Percentiles rank a stretch among this genome's conserved stretches.
Evolutionary conservation across 129 eudicot genomes (phyloP).

Genomic region (Erigeron canadensis): DNA sequence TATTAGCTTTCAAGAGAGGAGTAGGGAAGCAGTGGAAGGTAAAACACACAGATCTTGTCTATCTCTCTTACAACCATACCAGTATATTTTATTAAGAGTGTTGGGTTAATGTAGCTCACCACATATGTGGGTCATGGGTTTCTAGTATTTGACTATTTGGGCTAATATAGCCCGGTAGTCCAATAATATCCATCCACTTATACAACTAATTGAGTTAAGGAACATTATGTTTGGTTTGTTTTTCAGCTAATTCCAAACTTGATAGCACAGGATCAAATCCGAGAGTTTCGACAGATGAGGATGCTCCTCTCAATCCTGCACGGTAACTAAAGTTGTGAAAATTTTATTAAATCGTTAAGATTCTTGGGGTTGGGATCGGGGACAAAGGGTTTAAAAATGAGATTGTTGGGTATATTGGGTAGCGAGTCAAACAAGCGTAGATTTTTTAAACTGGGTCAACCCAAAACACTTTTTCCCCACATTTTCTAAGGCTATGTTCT

Average conservation of each 20-base stretch:
- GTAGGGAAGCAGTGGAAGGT: conserved; percentile 34
- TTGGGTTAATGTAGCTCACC: too few relatives aligned
- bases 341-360: neutral
- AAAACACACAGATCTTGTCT: conserved; percentile 14
- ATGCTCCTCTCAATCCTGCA: conserved; percentile 45
- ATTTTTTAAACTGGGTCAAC: neutral
- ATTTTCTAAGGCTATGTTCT: too few relatives aligned
- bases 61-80: neutral
- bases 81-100: too few relatives aligned
- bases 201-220: conserved; percentile 3
- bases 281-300: conserved; percentile 41
- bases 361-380: neutral
- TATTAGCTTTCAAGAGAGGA: conserved; percentile 61
- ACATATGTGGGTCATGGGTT: too few relatives aligned
- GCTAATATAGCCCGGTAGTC: too few relatives aligned
- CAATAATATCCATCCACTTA: neutral
- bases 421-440: neutral
- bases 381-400: neutral
- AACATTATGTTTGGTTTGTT: conserved; percentile 5
- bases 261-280: conserved; percentile 40
- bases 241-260: conserved; percentile 35
- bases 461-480: neutral
- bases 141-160: too few relatives aligned
- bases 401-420: neutral
- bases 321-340: conserved; percentile 31